Conservation (phyloP, 768 basidiomycete species). For the Suillus alpinus region DNA sequence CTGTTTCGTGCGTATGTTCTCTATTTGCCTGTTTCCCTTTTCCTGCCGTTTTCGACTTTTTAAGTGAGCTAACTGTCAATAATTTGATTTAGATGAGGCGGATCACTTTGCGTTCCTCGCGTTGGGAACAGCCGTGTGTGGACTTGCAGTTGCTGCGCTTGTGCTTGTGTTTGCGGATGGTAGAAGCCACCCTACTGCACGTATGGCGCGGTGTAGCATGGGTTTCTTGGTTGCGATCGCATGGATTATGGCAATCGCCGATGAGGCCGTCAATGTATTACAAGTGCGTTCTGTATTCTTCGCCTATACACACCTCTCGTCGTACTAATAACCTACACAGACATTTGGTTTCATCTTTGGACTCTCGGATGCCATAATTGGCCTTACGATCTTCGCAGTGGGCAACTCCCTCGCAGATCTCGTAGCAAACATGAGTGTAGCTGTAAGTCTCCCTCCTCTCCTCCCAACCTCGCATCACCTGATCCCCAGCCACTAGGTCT, state of each 20-base stretch:
- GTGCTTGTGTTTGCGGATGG: slow-evolving; percentile 60
- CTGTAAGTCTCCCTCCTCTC: slow-evolving; percentile 45
- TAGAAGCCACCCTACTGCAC: slow-evolving; percentile 53
- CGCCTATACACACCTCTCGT: neutral
- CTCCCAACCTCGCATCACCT: neutral
- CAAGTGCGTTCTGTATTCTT: slow-evolving; percentile 48
- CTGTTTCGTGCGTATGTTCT: slow-evolving; percentile 63
- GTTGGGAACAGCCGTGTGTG: slow-evolving; percentile 52
- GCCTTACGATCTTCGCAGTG: slow-evolving; percentile 93
- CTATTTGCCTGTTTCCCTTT: slow-evolving; percentile 1
- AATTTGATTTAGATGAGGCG: slow-evolving; percentile 39
- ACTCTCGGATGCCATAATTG: slow-evolving; percentile 95
- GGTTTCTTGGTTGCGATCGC: slow-evolving; percentile 90
- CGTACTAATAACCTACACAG: slow-evolving; percentile 37
- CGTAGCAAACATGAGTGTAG: slow-evolving; percentile 95
- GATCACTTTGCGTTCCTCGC: slow-evolving; percentile 48
- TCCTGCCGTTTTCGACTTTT: neutral
- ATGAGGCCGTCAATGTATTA: slow-evolving; percentile 90
- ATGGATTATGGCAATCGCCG: slow-evolving; percentile 98
- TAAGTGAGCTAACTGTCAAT: neutral
- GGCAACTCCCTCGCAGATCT: slow-evolving; percentile 96
- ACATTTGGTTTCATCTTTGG: slow-evolving; percentile 93
- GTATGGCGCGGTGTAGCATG: slow-evolving; percentile 78
- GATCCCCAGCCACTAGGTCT: slow-evolving; percentile 45
- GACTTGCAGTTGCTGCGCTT: slow-evolving; percentile 49